Conservation (phyloP, 495 filamentous ascomycete species). For the Penicillium psychrofluorescens region DNA sequence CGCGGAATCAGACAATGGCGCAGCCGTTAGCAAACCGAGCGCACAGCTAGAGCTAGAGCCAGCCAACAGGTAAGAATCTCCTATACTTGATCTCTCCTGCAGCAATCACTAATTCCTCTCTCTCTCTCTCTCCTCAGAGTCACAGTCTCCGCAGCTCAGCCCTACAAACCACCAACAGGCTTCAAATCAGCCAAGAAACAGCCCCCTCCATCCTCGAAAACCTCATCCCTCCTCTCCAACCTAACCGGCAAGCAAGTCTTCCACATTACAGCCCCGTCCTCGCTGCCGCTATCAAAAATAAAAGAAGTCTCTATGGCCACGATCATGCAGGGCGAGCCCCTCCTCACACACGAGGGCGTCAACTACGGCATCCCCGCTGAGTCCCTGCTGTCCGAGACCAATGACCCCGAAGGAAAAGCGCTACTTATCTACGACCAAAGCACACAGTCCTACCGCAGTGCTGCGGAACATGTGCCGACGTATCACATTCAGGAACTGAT, state of each 20-base stretch:
- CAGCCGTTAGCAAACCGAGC: slow-evolving; percentile 3
- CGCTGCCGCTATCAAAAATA: slow-evolving; percentile 35
- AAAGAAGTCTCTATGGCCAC: slow-evolving; percentile 36
- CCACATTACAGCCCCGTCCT: slow-evolving; percentile 37
- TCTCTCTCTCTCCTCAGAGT: neutral
- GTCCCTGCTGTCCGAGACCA: slow-evolving; percentile 18
- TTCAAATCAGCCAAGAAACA: slow-evolving; percentile 35
- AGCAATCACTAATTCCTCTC: no score
- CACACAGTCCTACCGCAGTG: slow-evolving; percentile 24
- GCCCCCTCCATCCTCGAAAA: slow-evolving; percentile 24
- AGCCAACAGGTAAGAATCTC: slow-evolving; percentile 15
- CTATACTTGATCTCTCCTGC: neutral
- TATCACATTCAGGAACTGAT: slow-evolving; percentile 42
- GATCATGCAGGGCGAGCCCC: slow-evolving; percentile 34
- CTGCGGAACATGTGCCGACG: slow-evolving; percentile 27
- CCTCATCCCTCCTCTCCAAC: slow-evolving; percentile 31
- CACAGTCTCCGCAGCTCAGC: slow-evolving; percentile 17
- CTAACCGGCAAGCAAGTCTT: slow-evolving; percentile 37
- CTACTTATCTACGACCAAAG: slow-evolving; percentile 31
- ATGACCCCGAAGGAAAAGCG: slow-evolving; percentile 22
- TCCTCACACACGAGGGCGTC: slow-evolving; percentile 31
- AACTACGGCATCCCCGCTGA: slow-evolving; percentile 41
- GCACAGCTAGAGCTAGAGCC: neutral
- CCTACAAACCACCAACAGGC: slow-evolving; percentile 34
- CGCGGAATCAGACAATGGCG: slow-evolving; percentile 24